phyloP scores from a whole-genome alignment of 495 filamentous ascomycete species.

The Aspergillus asperescens region DNA sequence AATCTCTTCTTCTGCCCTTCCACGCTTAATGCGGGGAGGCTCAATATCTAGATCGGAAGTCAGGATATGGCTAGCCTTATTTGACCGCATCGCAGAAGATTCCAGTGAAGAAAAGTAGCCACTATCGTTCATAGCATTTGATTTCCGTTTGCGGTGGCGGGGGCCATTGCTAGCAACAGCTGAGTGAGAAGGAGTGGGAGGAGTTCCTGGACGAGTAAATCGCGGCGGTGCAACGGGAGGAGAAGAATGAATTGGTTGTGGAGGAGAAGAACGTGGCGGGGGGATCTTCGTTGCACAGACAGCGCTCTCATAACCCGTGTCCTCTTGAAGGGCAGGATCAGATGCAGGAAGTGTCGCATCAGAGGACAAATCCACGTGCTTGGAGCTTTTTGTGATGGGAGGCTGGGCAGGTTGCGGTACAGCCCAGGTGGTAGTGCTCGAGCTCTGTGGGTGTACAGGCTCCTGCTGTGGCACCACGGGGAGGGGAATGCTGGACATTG shows the following conservation, averaged over 20 bases:
- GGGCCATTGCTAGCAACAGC: slow-evolving; percentile 41
- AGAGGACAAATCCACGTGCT: slow-evolving; percentile 66
- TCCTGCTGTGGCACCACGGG: slow-evolving; percentile 35
- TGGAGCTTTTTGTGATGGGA: slow-evolving; percentile 19
- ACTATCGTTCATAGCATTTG: slow-evolving; percentile 81
- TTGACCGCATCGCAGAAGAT: slow-evolving; percentile 77
- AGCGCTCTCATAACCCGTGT: slow-evolving; percentile 47
- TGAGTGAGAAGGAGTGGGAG: slow-evolving; percentile 62
- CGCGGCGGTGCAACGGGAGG: slow-evolving; percentile 69
- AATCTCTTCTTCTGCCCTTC: slow-evolving; percentile 93
- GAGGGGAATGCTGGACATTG: slow-evolving; percentile 42
- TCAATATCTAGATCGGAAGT: slow-evolving; percentile 69
- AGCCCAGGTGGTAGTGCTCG: slow-evolving; percentile 39
- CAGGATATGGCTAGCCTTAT: slow-evolving; percentile 53
- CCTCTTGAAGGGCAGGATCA: slow-evolving; percentile 66
- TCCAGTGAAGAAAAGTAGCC: slow-evolving; percentile 98
- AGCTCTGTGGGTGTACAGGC: slow-evolving; percentile 24
- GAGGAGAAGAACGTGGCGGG: slow-evolving; percentile 53
- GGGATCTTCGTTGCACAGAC: slow-evolving; percentile 27
- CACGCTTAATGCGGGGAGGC: slow-evolving; percentile 73
- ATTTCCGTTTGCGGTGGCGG: slow-evolving; percentile 64
- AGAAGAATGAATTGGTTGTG: slow-evolving; percentile 74
- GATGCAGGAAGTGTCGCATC: slow-evolving; percentile 93
- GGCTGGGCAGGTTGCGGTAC: slow-evolving; percentile 31
- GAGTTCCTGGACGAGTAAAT: slow-evolving; percentile 62